A percentile compares a stretch with the other conserved stretches of the same genome.
Evolutionary conservation across 768 basidiomycete genomes (phyloP).

Genomic region (Scleroderma bovista): DNA sequence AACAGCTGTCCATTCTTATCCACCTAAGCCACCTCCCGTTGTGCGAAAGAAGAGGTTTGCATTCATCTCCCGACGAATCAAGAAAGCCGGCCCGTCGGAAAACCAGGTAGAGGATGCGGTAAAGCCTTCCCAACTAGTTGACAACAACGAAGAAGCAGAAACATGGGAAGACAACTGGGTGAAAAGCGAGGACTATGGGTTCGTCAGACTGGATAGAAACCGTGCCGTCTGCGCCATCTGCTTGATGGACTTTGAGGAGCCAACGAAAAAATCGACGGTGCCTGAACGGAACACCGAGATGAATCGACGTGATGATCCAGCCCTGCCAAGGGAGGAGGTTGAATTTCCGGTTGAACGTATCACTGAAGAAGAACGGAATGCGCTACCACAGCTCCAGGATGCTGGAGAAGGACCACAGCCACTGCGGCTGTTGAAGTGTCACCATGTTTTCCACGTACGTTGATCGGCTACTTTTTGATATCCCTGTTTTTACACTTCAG

Average conservation of each 20-base stretch:
- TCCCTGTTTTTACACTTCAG: conserved; percentile 3
- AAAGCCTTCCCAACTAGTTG: conserved; percentile 8
- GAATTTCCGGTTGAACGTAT: conserved; percentile 32
- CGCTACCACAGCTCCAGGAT: conserved; percentile 52
- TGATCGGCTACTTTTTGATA: background rate
- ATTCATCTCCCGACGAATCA: conserved; percentile 39
- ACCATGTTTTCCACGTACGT: conserved; percentile 88
- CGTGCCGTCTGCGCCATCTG: conserved; percentile 84
- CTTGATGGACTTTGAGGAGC: conserved; percentile 80
- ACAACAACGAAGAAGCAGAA: conserved; percentile 31
- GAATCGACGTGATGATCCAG: conserved; percentile 7
- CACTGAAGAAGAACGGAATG: conserved; percentile 37
- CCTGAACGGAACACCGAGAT: conserved; percentile 26
- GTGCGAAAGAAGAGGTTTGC: conserved; percentile 42
- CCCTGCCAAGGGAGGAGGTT: conserved; percentile 14
- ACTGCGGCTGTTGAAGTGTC: conserved; percentile 68
- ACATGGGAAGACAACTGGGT: conserved; percentile 82
- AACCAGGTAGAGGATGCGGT: conserved; percentile 14
- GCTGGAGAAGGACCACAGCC: conserved; percentile 76
- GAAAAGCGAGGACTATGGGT: conserved; percentile 67
- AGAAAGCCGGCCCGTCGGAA: conserved; percentile 16
- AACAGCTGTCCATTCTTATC: conserved; percentile 51
- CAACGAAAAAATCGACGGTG: conserved; percentile 32
- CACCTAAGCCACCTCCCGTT: conserved; percentile 43
- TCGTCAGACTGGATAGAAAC: conserved; percentile 76